These are phyloP conservation scores for Murraya koenigii DNA, from an alignment of 345 rosid species.

Conservation along the genomic window DNA sequence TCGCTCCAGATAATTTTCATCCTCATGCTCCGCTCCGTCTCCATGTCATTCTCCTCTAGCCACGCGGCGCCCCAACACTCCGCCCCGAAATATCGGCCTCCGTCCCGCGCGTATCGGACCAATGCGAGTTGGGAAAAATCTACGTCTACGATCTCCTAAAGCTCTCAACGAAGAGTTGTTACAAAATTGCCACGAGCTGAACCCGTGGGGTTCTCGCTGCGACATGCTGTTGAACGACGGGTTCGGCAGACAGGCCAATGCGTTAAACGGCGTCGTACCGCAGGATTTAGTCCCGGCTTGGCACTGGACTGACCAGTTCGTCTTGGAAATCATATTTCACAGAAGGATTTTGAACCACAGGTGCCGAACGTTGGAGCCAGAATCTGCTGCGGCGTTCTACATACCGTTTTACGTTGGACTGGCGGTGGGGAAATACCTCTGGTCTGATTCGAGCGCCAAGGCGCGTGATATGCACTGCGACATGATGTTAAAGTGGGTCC, in stretches of 20 bases:
- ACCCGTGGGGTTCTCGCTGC: conserved; percentile 92
- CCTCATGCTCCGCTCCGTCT: conserved; percentile 49
- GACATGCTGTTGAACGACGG: conserved; percentile 69
- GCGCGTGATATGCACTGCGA: conserved; percentile 79
- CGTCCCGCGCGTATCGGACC: conserved; percentile 15
- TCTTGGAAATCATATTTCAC: conserved; percentile 75
- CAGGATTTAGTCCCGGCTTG: conserved; percentile 65
- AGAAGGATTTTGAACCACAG: conserved; percentile 68
- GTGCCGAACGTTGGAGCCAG: conserved; percentile 68
- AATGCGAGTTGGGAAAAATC: conserved; percentile 58
- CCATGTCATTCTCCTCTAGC: conserved; percentile 30
- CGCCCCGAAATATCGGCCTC: not conserved
- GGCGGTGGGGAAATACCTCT: conserved; percentile 75
- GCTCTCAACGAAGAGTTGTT: conserved; percentile 62
- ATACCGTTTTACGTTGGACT: conserved; percentile 94
- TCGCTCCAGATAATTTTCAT: conserved; percentile 59
- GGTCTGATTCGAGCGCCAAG: conserved; percentile 51
- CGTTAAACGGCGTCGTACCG: conserved; percentile 51
- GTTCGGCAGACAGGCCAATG: conserved; percentile 58
- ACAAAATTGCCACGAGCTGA: conserved; percentile 61
- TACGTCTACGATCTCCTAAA: conserved; percentile 75
- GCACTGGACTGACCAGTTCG: conserved; percentile 95
- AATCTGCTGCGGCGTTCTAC: conserved; percentile 74
- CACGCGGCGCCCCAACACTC: conserved; percentile 17
- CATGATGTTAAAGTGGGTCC: conserved; percentile 65